Percentiles rank a stretch among this genome's conserved stretches.
phyloP scores from a whole-genome alignment of 306 rosid genomes.

The Vigna hirtella region DNA sequence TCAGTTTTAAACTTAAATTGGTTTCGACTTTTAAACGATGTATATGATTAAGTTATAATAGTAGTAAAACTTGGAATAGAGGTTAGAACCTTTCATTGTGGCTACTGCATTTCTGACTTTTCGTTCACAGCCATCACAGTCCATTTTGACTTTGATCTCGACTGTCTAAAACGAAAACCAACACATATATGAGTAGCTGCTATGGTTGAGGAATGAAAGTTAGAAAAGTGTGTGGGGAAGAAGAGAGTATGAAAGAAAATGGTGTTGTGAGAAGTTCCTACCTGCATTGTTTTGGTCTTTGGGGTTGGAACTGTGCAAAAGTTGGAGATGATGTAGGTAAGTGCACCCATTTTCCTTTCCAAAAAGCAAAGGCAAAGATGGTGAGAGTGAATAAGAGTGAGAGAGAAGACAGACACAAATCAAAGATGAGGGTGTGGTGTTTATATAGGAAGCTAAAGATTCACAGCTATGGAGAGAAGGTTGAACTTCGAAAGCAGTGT shows the following conservation, averaged over 20 bases:
- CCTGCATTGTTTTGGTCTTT: slow-evolving; percentile 84
- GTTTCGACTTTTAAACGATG: too few relatives aligned
- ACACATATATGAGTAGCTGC: not conserved
- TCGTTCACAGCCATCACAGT: slow-evolving; percentile 95
- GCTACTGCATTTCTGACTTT: slow-evolving; percentile 76
- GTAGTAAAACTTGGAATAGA: not conserved
- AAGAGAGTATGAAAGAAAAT: not conserved
- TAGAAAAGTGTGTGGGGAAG: not conserved
- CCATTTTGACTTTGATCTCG: slow-evolving; percentile 89
- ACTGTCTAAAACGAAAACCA: slow-evolving; percentile 60
- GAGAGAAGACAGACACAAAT: slow-evolving; percentile 31
- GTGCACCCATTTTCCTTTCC: slow-evolving; percentile 79
- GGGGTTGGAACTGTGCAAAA: slow-evolving; percentile 65
- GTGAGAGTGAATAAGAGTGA: slow-evolving; percentile 41
- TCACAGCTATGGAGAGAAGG: slow-evolving; percentile 24
- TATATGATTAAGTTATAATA: too few relatives aligned
- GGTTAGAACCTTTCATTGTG: slow-evolving; percentile 73
- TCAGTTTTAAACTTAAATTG: too few relatives aligned
- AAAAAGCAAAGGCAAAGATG: slow-evolving; percentile 26
- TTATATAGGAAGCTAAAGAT: slow-evolving; percentile 49
- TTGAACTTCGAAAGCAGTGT: slow-evolving; percentile 35
- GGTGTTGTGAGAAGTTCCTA: slow-evolving; percentile 26
- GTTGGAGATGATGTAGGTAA: slow-evolving; percentile 68
- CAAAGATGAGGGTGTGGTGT: slow-evolving; percentile 33
- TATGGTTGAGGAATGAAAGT: not conserved